These are phyloP conservation scores for Phaseolus lunatus DNA, from an alignment of 306 rosid species.

Conservation along the genomic window DNA sequence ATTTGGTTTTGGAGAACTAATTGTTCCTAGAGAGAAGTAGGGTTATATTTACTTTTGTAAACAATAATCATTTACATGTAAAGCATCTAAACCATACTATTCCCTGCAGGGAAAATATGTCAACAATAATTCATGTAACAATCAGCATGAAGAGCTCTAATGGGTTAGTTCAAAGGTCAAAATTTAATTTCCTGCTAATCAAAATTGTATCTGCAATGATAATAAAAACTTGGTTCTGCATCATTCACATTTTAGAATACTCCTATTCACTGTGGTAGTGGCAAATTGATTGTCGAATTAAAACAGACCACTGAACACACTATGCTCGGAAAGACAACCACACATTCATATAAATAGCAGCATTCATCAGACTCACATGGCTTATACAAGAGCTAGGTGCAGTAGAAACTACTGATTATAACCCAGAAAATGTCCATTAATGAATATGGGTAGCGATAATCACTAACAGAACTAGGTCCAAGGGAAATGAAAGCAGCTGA, in stretches of 20 bases:
- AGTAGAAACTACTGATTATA: neutral
- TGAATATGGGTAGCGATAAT: neutral
- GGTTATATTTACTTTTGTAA: neutral
- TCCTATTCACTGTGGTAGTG: neutral
- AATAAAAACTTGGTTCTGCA: neutral
- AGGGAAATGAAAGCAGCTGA: neutral
- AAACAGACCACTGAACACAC: neutral
- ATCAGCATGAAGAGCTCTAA: neutral
- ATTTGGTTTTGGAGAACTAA: constrained; percentile 15
- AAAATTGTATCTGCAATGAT: neutral
- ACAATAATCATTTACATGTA: neutral
- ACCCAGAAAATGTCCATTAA: neutral
- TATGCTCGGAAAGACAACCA: too few relatives aligned
- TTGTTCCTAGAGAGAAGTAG: neutral
- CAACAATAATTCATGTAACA: neutral
- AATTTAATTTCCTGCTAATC: neutral
- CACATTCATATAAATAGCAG: too few relatives aligned
- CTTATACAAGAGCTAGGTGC: neutral
- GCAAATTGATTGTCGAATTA: neutral
- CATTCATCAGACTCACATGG: neutral
- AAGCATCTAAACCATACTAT: neutral
- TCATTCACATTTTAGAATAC: constrained; percentile 7
- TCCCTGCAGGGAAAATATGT: neutral
- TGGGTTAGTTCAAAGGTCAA: neutral
- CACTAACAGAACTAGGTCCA: too few relatives aligned